These are phyloP conservation scores for Jatropha multifida DNA, from an alignment of 441 rosid genomes.

Conservation along the genomic window DNA sequence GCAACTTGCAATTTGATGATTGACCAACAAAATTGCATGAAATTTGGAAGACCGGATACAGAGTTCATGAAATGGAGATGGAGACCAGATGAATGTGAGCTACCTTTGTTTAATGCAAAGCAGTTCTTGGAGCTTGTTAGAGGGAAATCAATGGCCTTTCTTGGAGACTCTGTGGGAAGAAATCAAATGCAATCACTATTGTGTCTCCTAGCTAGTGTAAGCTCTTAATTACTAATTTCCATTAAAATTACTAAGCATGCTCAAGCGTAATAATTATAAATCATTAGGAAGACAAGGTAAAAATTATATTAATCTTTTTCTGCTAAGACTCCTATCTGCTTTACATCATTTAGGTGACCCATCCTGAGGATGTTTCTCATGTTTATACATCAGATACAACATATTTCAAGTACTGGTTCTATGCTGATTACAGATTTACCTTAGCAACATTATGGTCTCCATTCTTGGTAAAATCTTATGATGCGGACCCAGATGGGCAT, in stretches of 20 bases:
- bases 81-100: conserved; percentile 66
- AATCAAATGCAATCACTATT: conserved; percentile 81
- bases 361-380: conserved; percentile 50
- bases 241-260: not conserved
- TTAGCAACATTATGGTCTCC: conserved; percentile 71
- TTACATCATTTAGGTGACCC: conserved; percentile 46
- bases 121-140: conserved; percentile 65
- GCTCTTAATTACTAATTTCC: conserved; percentile 4
- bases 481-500: conserved; percentile 50
- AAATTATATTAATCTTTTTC: too few relatives aligned
- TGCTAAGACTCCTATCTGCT: not conserved
- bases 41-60: conserved; percentile 64
- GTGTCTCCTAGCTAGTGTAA: conserved; percentile 71
- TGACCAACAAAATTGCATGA: conserved; percentile 80
- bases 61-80: conserved; percentile 79
- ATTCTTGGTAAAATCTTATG: conserved; percentile 58
- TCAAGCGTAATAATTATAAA: not conserved
- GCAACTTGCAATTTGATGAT: conserved; percentile 53
- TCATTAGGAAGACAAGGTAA: not conserved
- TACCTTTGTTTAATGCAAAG: conserved; percentile 55
- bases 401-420: conserved; percentile 56
- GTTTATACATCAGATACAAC: conserved; percentile 32
- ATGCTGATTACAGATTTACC: conserved; percentile 56
- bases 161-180: conserved; percentile 80
- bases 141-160: conserved; percentile 73